Base-by-base conservation (phyloP, 768 basidiomycete species). In the Holtermanniella nyarrowii region DNA sequence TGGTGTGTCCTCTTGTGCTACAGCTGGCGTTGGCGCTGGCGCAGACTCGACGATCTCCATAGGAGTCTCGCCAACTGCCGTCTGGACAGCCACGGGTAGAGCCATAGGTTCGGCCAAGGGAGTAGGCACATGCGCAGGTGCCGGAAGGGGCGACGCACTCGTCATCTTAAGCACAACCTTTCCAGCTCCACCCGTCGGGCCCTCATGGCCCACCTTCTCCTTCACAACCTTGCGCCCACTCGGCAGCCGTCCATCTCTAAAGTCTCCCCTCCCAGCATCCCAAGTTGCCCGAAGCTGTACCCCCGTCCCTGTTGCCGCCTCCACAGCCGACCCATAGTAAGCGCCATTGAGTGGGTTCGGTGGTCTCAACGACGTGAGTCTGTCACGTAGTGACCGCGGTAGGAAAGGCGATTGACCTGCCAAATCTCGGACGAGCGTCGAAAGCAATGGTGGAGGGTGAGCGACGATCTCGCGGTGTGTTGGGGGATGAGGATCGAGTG, bases 141-240 rank as follows among this genome's bases (percentile, higher is more conserved):
- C 44, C 44, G 18, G 44, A 21, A 24, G 44, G 44, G 14, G 18
- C 44, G 7, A 4, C 26, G 25, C 16, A 4, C 7, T 48, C 46
- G 27, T 26, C 27, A 31, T 13, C 20, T 48, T 48, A 12, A 48
- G 16, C 31, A 37, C 31, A 16, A 37, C 31, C 16, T 37, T 37
- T 7, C 31, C 31, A 13, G 42, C 47, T 26, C 44, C 42, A 42
- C 24, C 44, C 48, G 25, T 27, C 45, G 12, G 50, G 46, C 26
- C 44, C 26, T 7, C 64, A 21, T 1, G 65, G 62, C 18, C 31
- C 27, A n/a, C 46, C 42, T 46, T 66, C 62, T 18, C 65, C 65
- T 44, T 54, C 56, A 26, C 46, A n/a, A 66, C 65, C 41, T 66
- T 66, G 22, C 53, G 58, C 7, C 65, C 65, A 4, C 49, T 43